Evolutionary conservation across 495 filamentous ascomycete species (phyloP).

Genomic region (Aspergillus indologenus): DNA sequence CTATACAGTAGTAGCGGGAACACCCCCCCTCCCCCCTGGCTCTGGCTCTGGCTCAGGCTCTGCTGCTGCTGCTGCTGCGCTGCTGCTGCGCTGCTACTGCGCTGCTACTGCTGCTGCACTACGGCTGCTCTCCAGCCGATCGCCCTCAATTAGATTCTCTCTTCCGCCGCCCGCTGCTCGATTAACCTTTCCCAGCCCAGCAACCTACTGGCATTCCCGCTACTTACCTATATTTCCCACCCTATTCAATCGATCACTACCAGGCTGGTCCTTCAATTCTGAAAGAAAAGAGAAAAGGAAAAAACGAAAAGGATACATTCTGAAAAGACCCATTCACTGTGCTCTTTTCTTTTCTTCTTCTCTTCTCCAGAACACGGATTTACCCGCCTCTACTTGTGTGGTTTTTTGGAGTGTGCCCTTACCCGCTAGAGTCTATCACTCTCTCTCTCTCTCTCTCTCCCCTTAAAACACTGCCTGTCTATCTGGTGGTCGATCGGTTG

Average conservation of each 20-base stretch:
- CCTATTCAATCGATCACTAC: neutral
- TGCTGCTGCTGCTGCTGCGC: too few species aligned
- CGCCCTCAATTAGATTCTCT: neutral
- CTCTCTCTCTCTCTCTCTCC: conserved; percentile 28
- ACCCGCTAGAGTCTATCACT: conserved; percentile 24
- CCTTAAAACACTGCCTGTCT: conserved; percentile 23
- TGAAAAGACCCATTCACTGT: neutral
- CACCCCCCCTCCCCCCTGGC: too few species aligned
- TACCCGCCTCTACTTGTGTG: conserved; percentile 16
- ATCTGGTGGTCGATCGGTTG: conserved; percentile 18
- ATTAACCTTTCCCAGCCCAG: conserved; percentile 17
- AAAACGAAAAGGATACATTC: neutral
- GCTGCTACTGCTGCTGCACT: neutral
- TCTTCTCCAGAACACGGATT: conserved; percentile 4
- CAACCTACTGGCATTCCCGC: conserved; percentile 9
- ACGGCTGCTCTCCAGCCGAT: neutral
- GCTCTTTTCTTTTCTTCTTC: too few species aligned
- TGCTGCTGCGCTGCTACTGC: too few species aligned
- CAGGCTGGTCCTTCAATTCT: conserved; percentile 21
- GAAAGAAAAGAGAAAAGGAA: too few species aligned
- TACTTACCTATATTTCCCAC: conserved; percentile 8
- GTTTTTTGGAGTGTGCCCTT: conserved; percentile 24
- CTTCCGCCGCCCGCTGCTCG: conserved; percentile 8
- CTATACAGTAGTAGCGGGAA: too few species aligned
- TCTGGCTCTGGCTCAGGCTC: too few species aligned